Evolutionary conservation across 495 filamentous ascomycete genomes (phyloP), one percentile per base, ranked within the genome.

Genomic region (Hypoxylon crocopeplum): DNA sequence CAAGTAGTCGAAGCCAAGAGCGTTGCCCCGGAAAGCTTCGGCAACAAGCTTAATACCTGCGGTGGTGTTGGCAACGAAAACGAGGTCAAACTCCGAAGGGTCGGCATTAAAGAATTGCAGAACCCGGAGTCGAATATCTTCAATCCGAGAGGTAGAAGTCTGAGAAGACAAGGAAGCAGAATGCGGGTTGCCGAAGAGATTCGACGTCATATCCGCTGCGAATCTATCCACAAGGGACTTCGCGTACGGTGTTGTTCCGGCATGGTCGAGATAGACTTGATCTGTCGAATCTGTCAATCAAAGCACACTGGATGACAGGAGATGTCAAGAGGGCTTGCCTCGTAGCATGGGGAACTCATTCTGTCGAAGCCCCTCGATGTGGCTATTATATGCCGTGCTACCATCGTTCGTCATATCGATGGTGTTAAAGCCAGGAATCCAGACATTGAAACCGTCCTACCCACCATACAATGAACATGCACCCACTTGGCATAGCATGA

Each of bases 61-160:
- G 0, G 93, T 97, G 38, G 93, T 89, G 67, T 97, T 98, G 11
- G 91, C 86, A 60, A 94, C 91, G 70, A 97, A 98, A 13, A 97
- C 84, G 6, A 98, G 69, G 64, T 97, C 93, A 66, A 93, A 98
- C 7, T 88, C 80, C 20, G 84, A 83, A 1, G 92, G 91, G 60
- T 91, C 84, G 2, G 93, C 93, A 39, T 91, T 86, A 74, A 96
- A 94, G 70, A 95, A 91, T 7, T 78, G 79, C 12, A 97, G 79
- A 10, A 88, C 80, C 8, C 85, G 79, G 4, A 91, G 75, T 27
- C 93, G 84, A 50, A 89, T 76, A 68, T 93, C 85, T 46, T 97
- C 92, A 37, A 93, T 84, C 13, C 88, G 77, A 11, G 81, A 78
- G 0, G 86, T 89, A 0, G 93, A 88, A 6, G 83, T 76, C 64